Conservation (phyloP, 2,329 filamentous ascomycete genomes). For the Paraphaeosphaeria sporulosa region DNA sequence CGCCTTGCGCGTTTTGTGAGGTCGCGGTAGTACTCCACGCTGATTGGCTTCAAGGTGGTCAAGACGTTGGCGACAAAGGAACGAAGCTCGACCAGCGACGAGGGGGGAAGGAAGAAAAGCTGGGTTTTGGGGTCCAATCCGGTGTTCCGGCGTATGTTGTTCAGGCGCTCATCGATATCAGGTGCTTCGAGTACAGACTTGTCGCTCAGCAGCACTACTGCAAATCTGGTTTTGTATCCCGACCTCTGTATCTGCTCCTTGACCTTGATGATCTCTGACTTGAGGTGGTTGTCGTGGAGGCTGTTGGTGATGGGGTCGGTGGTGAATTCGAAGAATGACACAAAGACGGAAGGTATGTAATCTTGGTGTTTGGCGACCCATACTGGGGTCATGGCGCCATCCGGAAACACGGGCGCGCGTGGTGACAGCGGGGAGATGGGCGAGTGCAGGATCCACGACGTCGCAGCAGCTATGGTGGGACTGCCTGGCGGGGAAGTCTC, state of each 20-base stretch:
- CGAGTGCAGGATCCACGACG: conserved; percentile 74
- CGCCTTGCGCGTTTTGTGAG: conserved; percentile 90
- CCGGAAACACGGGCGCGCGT: conserved; percentile 82
- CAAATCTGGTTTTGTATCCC: conserved; percentile 79
- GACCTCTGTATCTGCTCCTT: conserved; percentile 73
- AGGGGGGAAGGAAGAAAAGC: conserved; percentile 81
- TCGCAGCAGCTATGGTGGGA: conserved; percentile 59
- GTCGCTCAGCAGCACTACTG: conserved; percentile 80
- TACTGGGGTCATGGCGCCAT: conserved; percentile 80
- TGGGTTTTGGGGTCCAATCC: conserved; percentile 81
- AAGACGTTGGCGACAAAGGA: conserved; percentile 78
- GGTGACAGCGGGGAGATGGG: conserved; percentile 90
- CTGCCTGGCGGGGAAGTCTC: conserved; percentile 59
- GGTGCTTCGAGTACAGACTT: conserved; percentile 65
- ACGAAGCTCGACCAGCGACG: conserved; percentile 74
- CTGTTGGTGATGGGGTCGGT: conserved; percentile 76
- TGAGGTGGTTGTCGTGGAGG: conserved; percentile 85
- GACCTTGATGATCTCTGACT: conserved; percentile 82
- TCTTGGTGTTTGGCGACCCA: conserved; percentile 93
- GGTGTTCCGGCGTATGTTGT: conserved; percentile 79
- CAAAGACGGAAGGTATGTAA: conserved; percentile 78
- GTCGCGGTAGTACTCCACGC: conserved; percentile 91
- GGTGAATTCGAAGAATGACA: conserved; percentile 82
- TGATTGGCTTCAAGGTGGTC: conserved; percentile 73
- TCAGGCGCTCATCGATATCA: conserved; percentile 77